Evolutionary conservation across 2,329 filamentous ascomycete species (phyloP), one percentile per base, ranked within the genome.

Genomic region (Colletotrichum tofieldiae): DNA sequence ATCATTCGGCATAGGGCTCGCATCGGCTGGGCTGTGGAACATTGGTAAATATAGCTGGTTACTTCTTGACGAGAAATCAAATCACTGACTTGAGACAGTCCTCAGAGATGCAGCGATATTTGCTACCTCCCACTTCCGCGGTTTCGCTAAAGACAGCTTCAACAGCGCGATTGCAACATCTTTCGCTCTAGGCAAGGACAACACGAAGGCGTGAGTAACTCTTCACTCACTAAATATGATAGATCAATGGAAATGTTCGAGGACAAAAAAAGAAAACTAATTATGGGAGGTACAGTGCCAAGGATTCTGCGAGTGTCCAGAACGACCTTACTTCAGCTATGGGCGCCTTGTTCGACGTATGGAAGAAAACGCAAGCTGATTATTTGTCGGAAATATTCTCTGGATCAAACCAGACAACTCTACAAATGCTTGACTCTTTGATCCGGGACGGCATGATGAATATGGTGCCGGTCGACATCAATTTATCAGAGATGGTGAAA

Each of bases 291-390:
- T 6, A 2, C 6, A 70, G 62, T 59, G 62, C 62, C 29, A 70
- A 70, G 14, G 67, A 70, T n/a, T 45, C 62, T 0, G 29, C 0
- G 0, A 60, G 52, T 23, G 37, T 60, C 11, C 62, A 70, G 14
- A 70, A 70, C 12, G 62, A 70, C 3, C 1, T 70, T 18, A n/a
- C 62, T 0, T 23, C 67, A 2, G 39, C 62, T 0, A 47, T 70
- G 62, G 62, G 62, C 3, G 35, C 43, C 3, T n/a, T 67, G 2
- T 66, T 70, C 45, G 62, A 70, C 39, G 39, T 60, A 5, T 60
- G 67, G 67, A 70, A 67, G 18, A 70, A 70, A 4, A 70, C 67
- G 16, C 67, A 67, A 9, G 6, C 26, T 1, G 66, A 29, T 3
- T 69, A 49, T 1, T 14, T 67, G 9, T 66, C 67, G 3, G 35